A percentile compares a stretch with the other conserved stretches of the same genome.
phyloP scores from a whole-genome alignment of 495 filamentous ascomycete genomes.

The Cercophora scortea region DNA sequence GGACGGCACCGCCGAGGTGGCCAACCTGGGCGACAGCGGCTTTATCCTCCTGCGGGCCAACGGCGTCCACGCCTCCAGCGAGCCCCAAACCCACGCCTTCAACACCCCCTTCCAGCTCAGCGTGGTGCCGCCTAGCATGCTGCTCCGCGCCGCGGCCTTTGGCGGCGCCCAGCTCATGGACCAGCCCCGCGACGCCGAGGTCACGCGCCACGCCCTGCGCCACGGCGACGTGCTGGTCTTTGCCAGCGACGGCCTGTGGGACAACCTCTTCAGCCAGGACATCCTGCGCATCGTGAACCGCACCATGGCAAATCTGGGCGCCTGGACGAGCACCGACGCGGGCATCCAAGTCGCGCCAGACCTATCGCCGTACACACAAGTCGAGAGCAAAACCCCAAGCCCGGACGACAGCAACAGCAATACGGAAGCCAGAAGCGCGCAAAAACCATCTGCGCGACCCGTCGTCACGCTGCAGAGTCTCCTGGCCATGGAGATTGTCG shows the following conservation, averaged over 20 bases:
- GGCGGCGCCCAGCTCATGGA: conserved; percentile 76
- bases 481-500: conserved; percentile 69
- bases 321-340: conserved; percentile 59
- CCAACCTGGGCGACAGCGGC: conserved; percentile 97
- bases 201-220: conserved; percentile 63
- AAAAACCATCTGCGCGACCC: conserved; percentile 2
- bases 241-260: conserved; percentile 92
- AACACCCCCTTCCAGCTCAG: conserved; percentile 96
- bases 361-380: conserved; percentile 43
- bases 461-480: conserved; percentile 57
- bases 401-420: not conserved
- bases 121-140: conserved; percentile 72
- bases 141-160: conserved; percentile 66
- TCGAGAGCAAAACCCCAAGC: conserved; percentile 18
- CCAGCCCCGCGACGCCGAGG: conserved; percentile 73
- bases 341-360: conserved; percentile 51
- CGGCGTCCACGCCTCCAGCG: conserved; percentile 71
- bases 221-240: conserved; percentile 90
- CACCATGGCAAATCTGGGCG: conserved; percentile 62
- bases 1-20: conserved; percentile 71
- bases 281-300: conserved; percentile 70
- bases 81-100: conserved; percentile 90
- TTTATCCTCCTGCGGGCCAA: conserved; percentile 79
- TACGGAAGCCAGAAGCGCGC: not conserved
- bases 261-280: conserved; percentile 89